Base-by-base conservation (phyloP, 2,329 filamentous ascomycete genomes). In the Exserohilum turcica region DNA sequence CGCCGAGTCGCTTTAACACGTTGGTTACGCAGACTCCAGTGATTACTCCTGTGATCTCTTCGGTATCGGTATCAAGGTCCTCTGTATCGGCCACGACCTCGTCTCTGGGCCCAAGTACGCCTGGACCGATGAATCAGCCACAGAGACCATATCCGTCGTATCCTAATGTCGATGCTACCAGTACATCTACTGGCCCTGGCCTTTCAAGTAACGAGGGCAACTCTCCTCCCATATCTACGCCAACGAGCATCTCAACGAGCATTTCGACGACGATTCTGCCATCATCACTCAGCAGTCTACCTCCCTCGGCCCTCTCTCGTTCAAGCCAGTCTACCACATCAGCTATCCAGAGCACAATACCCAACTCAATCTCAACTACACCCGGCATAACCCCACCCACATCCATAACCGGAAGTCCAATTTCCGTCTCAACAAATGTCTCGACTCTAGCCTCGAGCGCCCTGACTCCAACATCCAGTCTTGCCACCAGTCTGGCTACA, bases 1-100 rank as follows among this genome's bases (percentile, higher is more conserved):
- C 71, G 19, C 67, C 70, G 4, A 70, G 58, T 39, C 58, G 46
- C 10, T 58, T 59, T 24, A 61, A 50, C 44, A 54, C 52, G 6
- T 19, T 57, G 1, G 13, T 44, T 4, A 61, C 56, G 1, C 57
- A 21, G 15, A 59, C 52, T 18, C 19, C 51, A 1, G 39, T 45
- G 12, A 28, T 36, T 1, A 54, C 45, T 12, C 44, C 53, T 6
- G 15, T 43, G 16, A 15, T 48, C 3, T 54, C 55, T 10, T 58
- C 54, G 5, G 12, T 56, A 6, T 27, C 36, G 15, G 1, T n/a
- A 5, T 42, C 28, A n/a, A 32, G 24, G 9, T 15, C 43, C 4
- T 37, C 19, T 12, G n/a, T n/a, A 39, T 21, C 57, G 10, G 29
- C n/a, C 5, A 13, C 51, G 5, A 1, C 21, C n/a, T 31, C 33